Base-by-base conservation (phyloP, 2,329 filamentous ascomycete species). In the Microcera coccophila region DNA sequence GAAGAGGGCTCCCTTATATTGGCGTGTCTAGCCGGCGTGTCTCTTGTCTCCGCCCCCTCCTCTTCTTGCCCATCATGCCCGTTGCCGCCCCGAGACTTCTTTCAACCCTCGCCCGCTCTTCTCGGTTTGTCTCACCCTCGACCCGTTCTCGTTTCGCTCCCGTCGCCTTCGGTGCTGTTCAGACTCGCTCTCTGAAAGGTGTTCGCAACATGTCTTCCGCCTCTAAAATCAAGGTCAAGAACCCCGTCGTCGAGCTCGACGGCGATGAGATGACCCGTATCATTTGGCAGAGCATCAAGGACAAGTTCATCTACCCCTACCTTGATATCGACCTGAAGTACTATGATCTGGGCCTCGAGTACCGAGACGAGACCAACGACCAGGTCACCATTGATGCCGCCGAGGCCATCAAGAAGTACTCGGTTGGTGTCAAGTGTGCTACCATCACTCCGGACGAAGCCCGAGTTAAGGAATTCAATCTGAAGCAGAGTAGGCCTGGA, bases 271-370 rank as follows among this genome's bases (percentile, higher is more conserved):
- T 97, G 93, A 98, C 93, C 60, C 81, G 93, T 62, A 90, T 98
- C 68, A 98, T 98, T 76, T 98, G 93, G 93, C 78, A 96, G 76
- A 84, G 87, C 70, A 98, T 98, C 81, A 96, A 96, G 81, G 87
- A 97, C 74, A 95, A 94, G 79, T 91, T 96, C 76, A 96, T 96
- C 72, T 78, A 85, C 73, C 90, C 90, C 43, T 96, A 93, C 74
- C 85, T 98, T 57, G 90, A 96, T 69, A 82, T 98, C 68, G 91
- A 97, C 71, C 83, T 98, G 64, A 97, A 98, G 78, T 95, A 95
- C 81, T 95, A 95, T 71, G 90, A 95, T 65, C 72, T 95, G 59
- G 93, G 93, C 49, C 81, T 97, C 53, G 83, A 88, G 67, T 95
- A 95, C 79, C 87, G 93, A 66, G 91, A 98, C 68, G 72, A 95